A percentile compares a stretch with the other conserved stretches of the same genome.
These are phyloP conservation scores for Parasitella parasitica DNA, from an alignment of 371 early-diverging fungal species.

Conservation along the genomic window DNA sequence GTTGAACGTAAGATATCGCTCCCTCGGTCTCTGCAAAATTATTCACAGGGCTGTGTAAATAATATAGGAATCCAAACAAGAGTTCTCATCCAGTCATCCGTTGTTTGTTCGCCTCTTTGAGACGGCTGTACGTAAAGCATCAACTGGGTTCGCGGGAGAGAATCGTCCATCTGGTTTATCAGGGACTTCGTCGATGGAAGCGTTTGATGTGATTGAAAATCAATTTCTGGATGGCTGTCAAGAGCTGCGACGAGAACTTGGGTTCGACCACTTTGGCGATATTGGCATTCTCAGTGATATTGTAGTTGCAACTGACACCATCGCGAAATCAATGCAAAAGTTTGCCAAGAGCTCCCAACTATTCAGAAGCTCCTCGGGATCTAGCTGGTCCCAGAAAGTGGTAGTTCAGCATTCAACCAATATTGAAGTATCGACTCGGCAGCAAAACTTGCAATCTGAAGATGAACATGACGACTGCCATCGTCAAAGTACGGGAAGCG, in stretches of 20 bases:
- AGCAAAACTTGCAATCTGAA: not conserved
- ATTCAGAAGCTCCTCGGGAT: not conserved
- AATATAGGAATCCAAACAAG: slow-evolving; percentile 14
- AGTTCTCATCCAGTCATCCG: slow-evolving; percentile 21
- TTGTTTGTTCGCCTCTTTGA: slow-evolving; percentile 32
- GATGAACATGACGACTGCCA: not conserved
- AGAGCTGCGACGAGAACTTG: slow-evolving; percentile 29
- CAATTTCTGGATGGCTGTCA: slow-evolving; percentile 28
- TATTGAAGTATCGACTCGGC: not conserved
- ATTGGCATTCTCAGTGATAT: slow-evolving; percentile 42
- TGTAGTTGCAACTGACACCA: slow-evolving; percentile 33
- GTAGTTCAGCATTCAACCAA: not conserved
- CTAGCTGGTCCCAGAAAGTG: not conserved
- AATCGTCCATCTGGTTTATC: slow-evolving; percentile 10
- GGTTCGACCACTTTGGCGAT: slow-evolving; percentile 19
- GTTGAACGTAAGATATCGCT: slow-evolving; percentile 14
- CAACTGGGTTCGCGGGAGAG: not conserved
- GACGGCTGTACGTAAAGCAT: slow-evolving; percentile 10
- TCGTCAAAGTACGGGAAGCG: not conserved
- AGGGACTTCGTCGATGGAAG: slow-evolving; percentile 4
- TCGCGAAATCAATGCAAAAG: not conserved
- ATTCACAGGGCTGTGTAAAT: too few relatives aligned
- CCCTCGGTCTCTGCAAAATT: not conserved
- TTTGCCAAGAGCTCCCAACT: not conserved
- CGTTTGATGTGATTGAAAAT: slow-evolving; percentile 5